Evolutionary conservation across 331 rosid genomes (phyloP).

Genomic region (Malus hybrid): DNA sequence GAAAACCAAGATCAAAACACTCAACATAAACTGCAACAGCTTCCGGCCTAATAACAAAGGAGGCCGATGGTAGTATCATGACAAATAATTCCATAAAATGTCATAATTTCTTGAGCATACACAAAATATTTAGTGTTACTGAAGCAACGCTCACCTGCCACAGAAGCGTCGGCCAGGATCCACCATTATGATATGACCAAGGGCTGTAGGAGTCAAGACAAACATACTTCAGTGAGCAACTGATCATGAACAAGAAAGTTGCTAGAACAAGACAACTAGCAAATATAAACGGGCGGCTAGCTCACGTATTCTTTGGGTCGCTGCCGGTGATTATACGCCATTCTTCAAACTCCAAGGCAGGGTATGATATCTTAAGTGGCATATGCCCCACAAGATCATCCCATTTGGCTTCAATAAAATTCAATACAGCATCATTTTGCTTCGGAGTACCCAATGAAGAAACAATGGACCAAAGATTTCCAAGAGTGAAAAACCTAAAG

Average conservation of each 20-base stretch:
- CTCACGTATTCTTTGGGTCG: conserved; percentile 93
- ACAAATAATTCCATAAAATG: background rate
- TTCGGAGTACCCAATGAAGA: conserved; percentile 86
- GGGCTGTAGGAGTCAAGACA: conserved; percentile 50
- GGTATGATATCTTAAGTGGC: conserved; percentile 91
- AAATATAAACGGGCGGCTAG: background rate
- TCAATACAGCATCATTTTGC: conserved; percentile 67
- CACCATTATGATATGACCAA: conserved; percentile 98
- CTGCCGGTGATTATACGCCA: conserved; percentile 93
- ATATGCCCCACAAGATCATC: conserved; percentile 72
- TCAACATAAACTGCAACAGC: background rate
- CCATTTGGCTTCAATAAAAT: conserved; percentile 85
- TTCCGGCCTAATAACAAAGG: background rate
- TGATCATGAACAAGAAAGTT: background rate
- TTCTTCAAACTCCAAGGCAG: conserved; percentile 82
- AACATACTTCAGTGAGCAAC: conserved; percentile 6
- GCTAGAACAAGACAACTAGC: background rate
- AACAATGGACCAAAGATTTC: conserved; percentile 90
- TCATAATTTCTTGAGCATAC: background rate
- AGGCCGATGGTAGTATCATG: background rate
- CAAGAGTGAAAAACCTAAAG: conserved; percentile 90
- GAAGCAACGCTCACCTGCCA: conserved; percentile 69
- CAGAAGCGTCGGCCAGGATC: conserved; percentile 97
- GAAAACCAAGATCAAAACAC: background rate
- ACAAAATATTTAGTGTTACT: background rate